Conservation (phyloP, 2,329 filamentous ascomycete species). For the Dactylellina parvicollis region DNA sequence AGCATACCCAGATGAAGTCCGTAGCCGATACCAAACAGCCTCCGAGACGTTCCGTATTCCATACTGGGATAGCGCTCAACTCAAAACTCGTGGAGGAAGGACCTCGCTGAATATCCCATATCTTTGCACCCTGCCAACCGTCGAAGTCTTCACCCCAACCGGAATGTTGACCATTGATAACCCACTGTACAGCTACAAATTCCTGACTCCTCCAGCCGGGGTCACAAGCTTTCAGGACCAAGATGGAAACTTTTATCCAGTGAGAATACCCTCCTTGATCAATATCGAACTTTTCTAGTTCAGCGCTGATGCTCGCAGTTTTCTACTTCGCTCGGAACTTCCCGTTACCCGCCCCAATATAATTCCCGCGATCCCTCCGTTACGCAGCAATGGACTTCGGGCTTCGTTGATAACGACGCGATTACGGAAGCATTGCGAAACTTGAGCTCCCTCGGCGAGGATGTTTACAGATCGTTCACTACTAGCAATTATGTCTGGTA, state of each 20-base stretch:
- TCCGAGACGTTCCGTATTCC: constrained; percentile 37
- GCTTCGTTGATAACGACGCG: constrained; percentile 61
- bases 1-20: constrained; percentile 51
- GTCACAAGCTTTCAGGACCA: constrained; percentile 61
- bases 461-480: constrained; percentile 50
- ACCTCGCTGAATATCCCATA: constrained; percentile 63
- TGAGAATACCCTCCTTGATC: constrained; percentile 56
- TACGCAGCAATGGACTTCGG: constrained; percentile 61
- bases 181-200: constrained; percentile 67
- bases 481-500: constrained; percentile 42
- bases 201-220: constrained; percentile 60
- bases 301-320: constrained; percentile 32
- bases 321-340: constrained; percentile 42
- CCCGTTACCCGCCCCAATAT: constrained; percentile 54
- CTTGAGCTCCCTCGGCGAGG: constrained; percentile 46
- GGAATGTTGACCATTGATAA: constrained; percentile 64
- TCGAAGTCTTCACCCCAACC: constrained; percentile 58
- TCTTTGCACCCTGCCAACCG: constrained; percentile 39
- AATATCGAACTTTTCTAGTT: not conserved
- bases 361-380: constrained; percentile 39
- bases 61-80: constrained; percentile 49
- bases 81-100: constrained; percentile 55
- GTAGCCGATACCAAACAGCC: constrained; percentile 32
- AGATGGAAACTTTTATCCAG: constrained; percentile 59
- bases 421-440: constrained; percentile 40